phyloP scores from a whole-genome alignment of 768 basidiomycete genomes.

The Thelephora ganbajun region DNA sequence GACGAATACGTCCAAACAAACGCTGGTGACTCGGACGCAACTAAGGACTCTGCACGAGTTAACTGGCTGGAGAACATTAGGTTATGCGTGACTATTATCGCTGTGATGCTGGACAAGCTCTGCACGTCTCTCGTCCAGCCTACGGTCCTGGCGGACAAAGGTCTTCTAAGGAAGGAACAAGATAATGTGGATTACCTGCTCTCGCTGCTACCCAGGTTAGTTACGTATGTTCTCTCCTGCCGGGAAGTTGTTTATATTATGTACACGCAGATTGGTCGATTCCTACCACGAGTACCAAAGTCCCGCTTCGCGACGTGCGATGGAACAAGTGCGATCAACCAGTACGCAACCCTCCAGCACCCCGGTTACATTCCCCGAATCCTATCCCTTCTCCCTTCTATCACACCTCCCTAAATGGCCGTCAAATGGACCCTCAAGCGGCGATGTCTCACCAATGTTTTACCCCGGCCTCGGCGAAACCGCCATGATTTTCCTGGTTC shows the following conservation, averaged over 20 bases:
- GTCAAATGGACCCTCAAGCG: slow-evolving; percentile 25
- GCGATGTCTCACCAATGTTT: slow-evolving; percentile 40
- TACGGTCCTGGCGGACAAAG: slow-evolving; percentile 42
- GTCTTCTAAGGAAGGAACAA: slow-evolving; percentile 63
- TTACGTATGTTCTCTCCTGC: neutral
- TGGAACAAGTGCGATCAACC: slow-evolving; percentile 51
- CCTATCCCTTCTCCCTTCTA: slow-evolving; percentile 83
- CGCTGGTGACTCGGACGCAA: slow-evolving; percentile 50
- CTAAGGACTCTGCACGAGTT: slow-evolving; percentile 62
- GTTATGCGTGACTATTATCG: slow-evolving; percentile 80
- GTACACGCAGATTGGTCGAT: slow-evolving; percentile 51
- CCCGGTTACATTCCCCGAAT: slow-evolving; percentile 84
- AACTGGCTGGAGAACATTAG: slow-evolving; percentile 84
- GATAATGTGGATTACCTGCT: slow-evolving; percentile 84
- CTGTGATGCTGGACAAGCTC: slow-evolving; percentile 81
- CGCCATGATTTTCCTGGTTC: slow-evolving; percentile 69
- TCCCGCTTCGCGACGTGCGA: slow-evolving; percentile 46
- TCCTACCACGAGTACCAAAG: slow-evolving; percentile 78
- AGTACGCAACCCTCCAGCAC: slow-evolving; percentile 40
- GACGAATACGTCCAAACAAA: slow-evolving; percentile 64
- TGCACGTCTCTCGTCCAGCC: slow-evolving; percentile 69
- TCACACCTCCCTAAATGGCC: slow-evolving; percentile 46
- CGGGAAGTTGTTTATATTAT: neutral
- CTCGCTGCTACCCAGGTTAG: slow-evolving; percentile 70
- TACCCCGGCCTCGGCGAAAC: slow-evolving; percentile 75